These are phyloP conservation scores for Saccharomyces hybrid DNA, from an alignment of 1,139 yeast genomes.

Conservation along the genomic window DNA sequence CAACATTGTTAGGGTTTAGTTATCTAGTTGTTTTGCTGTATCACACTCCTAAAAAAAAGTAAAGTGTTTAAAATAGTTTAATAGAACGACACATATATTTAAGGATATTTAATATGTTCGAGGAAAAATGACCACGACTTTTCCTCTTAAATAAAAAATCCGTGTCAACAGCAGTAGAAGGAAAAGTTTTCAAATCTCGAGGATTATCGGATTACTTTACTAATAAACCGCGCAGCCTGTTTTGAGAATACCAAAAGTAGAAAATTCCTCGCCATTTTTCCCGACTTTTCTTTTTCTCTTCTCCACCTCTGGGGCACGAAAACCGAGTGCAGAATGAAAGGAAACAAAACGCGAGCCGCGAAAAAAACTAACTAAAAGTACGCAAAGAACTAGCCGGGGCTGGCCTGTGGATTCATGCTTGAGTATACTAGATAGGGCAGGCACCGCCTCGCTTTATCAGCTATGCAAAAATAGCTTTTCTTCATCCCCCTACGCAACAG, in stretches of 20 bases:
- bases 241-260: not conserved
- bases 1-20: constrained; percentile 36
- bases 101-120: not conserved
- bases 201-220: not conserved
- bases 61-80: not conserved
- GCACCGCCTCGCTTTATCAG: not conserved
- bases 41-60: not conserved
- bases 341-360: not conserved
- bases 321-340: not conserved
- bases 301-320: not conserved
- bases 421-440: not conserved
- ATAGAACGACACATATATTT: not conserved
- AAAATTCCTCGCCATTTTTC: not conserved
- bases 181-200: not conserved
- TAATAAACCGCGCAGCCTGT: not conserved
- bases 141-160: not conserved
- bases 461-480: not conserved
- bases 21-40: not conserved
- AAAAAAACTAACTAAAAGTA: not conserved
- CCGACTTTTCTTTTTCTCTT: not conserved
- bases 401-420: not conserved
- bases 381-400: not conserved
- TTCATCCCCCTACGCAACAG: constrained; percentile 15
- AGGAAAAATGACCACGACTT: not conserved
- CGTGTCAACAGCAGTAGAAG: not conserved